Evolutionary conservation across 257 asterid species (phyloP), one percentile per base, ranked within the genome.

Genomic region (Jaltomata sinuosa): DNA sequence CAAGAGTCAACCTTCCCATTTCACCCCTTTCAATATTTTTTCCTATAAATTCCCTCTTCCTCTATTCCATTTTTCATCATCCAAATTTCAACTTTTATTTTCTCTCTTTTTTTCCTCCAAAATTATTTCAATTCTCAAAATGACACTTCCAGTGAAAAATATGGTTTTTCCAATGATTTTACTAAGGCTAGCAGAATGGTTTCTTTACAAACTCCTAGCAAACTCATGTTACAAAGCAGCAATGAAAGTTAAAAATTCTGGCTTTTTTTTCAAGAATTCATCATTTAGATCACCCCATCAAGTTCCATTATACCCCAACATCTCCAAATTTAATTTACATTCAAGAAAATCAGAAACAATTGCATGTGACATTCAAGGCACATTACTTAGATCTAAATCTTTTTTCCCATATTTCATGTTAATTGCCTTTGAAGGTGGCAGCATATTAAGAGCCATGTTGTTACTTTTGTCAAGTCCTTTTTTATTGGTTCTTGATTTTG

Each of bases 331-430:
- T 86, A 85, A 22, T 45, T 83, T 80, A 29, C 29, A 62, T 19
- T 42, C 50, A 40, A 84, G 93, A 32, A 81, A 79, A 49, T 82
- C 92, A 0, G 88, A 94, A 67, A 93, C 96, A 1, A 64, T 96
- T 10, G 91, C 90, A 19, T 92, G 95, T 84, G 98, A 94, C 86
- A 76, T 94, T 31, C 89, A 92, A 62, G 88, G 91, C 6, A 87
- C 90, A 80, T 57, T 94, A 59, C 84, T 96, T 1, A 84, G 92
- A 65, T 83, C 97, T 2, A 83, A 53, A 8, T 92, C 98, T 0
- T 93, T 94, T 85, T 96, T 94, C 53, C 99, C 99, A 21, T 96
- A 88, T 90, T 94, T 96, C 93, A 96, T 96, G 99, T 91, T 96
- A 1, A 94, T 96, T 34, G 97, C 99, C 12, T 94, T 96, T 49